Evolutionary conservation across 768 basidiomycete genomes (phyloP), one percentile per base, ranked within the genome.

Genomic region (Tylopilus plumbeoviolaceoides): DNA sequence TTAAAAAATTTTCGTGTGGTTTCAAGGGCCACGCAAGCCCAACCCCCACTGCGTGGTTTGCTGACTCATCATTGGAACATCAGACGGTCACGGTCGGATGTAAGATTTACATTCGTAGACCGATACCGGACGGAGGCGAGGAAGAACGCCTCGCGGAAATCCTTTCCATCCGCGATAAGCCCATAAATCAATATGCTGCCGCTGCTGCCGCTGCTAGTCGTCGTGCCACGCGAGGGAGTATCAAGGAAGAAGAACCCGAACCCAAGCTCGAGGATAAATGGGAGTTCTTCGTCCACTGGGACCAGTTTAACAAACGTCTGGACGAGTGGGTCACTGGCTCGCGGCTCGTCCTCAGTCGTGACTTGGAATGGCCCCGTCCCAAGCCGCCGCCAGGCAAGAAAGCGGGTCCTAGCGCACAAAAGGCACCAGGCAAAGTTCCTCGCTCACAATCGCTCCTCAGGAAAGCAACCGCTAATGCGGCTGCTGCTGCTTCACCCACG

Each of bases 201-300:
- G 55, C 57, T 17, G 54, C 60, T 20, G 47, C 50, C 2, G 56
- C 36, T 5, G 36, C 36, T 4, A 17, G 44, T 1, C 73, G 75
- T 35, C 76, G 79, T 45, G 72, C 71, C 59, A 65, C 73, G 14
- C 73, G 74, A 38, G 63, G 70, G 35, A 59, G 64, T 46, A 62
- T 72, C 54, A 72, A 72, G 38, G 75, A 76, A 56, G 76, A 78
- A 47, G 76, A 78, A 46, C 77, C 81, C 41, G 76, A 78, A 20
- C 59, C 74, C 36, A 79, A 79, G 52, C 79, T 82, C 9, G 86
- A 87, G 63, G 91, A 93, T 68, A 85, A 88, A 61, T 81, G 83
- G 69, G 95, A 98, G 70, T 98, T 85, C 76, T 99, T 98, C 65
- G 92, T 98, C 18, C 97, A 99, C 65, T 99, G 95, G 87, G 93